Base-by-base conservation (phyloP, 2,329 filamentous ascomycete genomes). In the Fusarium pseudonygamai region DNA sequence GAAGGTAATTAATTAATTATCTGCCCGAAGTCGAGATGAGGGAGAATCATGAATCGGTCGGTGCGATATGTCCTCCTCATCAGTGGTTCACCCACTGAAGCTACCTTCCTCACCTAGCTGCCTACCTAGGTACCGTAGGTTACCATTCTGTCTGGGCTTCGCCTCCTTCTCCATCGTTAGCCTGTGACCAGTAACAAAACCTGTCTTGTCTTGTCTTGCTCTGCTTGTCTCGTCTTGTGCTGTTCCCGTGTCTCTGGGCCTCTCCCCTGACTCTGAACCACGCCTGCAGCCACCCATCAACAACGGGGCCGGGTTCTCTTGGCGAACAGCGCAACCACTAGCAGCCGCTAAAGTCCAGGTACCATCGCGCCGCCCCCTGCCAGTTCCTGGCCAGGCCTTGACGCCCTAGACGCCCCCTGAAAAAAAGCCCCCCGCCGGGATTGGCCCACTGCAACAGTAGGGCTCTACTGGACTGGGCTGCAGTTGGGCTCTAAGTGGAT, bases 311-410 rank as follows among this genome's bases (percentile, higher is more conserved):
- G 49, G 34, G 49, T 46, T 24, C 53, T 60, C 64, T 74, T 74
- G 60, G 71, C 68, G 60, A 60, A 28, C 64, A 58, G 55, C 45
- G 40, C 55, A 52, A 67, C 72, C 72, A 73, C 72, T 75, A 69
- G 64, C 50, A 65, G 60, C 64, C 69, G 69, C 68, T 72, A 74
- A 70, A 65, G 73, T 59, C 46, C 68, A 74, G 71, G 63, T 69
- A 65, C 67, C 67, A 74, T 73, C 71, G 58, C 43, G 62, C 63
- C 49, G 46, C 62, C 67, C 69, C 69, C 66, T 72, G 64, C 47
- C 36, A 36, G 37, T 34, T 39, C 42, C 28, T 60, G 58, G 58
- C 58, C 42, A 50, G 62, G 64, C 39, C 45, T 50, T 53, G 57
- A 57, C 18, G 36, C 36, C 34, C 34, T 37, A 12, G 18, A 37